Evolutionary conservation across 805 yeast genomes (phyloP), one percentile per base, ranked within the genome.

Genomic region (Saccharomycopsis selenospora): DNA sequence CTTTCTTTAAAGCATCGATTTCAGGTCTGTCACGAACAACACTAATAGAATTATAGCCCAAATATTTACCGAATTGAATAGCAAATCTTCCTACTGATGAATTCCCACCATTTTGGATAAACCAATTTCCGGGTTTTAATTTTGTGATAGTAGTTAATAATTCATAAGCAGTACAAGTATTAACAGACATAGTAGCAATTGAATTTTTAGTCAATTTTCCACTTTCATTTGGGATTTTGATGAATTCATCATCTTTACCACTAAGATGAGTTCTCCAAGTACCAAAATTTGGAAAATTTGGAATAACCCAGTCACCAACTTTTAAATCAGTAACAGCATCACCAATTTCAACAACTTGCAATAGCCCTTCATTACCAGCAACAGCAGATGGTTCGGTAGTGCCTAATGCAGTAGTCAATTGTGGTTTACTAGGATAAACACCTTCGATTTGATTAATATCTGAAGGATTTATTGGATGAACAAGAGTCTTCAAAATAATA

Each of bases 21-120:
- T 89, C 73, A 28, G 82, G 84, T 57, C 98, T 77, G 60, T 87
- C 86, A 64, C 99, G 80, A 45, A 93, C 84, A 41, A 93, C 93
- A 53, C 86, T 82, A 56, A 93, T 75, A 8, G 95, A 87, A 58
- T 88, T 87, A 61, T 82, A 66, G 1, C 95, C 96, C 63, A 83
- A 72, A 25, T 80, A 70, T 55, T 78, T 77, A 26, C 86, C 96
- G 47, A 93, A 77, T 66, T 93, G 99, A 43, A 88, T 75, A 5
- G 95, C 98, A 57, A 85, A 81, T 57, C 88, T 80, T 4, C 96
- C 96, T 8, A 93, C 99, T 25, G 93, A 95, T 5, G 96, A 87
- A 56, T 88, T 93, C 29, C 96, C 98, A 27, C 96, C 99, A 59
- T 91, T 93, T 67, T 93, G 98, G 53, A 93, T 80, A 54, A 93